phyloP scores from a whole-genome alignment of 805 yeast species.

The Yamadazyma philogaea region DNA sequence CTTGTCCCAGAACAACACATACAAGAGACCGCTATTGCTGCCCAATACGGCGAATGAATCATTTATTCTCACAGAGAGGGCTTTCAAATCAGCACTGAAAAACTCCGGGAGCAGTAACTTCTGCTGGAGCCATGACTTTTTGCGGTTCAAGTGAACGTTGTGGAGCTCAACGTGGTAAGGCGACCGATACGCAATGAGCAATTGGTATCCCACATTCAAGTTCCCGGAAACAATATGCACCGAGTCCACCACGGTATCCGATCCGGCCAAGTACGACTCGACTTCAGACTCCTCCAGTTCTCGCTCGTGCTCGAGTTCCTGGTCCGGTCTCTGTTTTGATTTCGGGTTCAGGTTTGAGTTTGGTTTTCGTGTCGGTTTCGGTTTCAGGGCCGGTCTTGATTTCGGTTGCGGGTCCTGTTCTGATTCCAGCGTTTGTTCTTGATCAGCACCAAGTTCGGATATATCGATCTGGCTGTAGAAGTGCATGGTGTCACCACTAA shows the following conservation, averaged over 20 bases:
- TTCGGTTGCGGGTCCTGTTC: no score
- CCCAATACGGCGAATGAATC: constrained; percentile 20
- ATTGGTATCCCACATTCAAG: constrained; percentile 8
- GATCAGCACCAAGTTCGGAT: not conserved
- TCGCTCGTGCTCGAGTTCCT: not conserved
- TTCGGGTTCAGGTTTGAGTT: no score
- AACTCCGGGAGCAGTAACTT: constrained; percentile 10
- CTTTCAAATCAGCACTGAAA: constrained; percentile 1
- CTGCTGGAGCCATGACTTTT: constrained; percentile 1
- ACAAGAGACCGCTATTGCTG: constrained; percentile 22
- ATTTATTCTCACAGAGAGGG: constrained; percentile 20
- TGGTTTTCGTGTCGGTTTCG: no score
- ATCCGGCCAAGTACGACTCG: not conserved
- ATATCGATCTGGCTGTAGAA: constrained; percentile 16
- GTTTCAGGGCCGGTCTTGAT: not conserved
- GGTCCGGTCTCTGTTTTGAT: no score
- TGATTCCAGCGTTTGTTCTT: no score
- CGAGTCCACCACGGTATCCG: constrained; percentile 6
- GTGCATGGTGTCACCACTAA: constrained; percentile 26
- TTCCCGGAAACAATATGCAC: constrained; percentile 11
- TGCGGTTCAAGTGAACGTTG: not conserved
- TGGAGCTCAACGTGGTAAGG: not conserved
- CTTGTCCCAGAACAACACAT: constrained; percentile 13
- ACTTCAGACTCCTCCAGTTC: not conserved
- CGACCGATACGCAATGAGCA: constrained; percentile 8